Evolutionary conservation across 768 basidiomycete species (phyloP).

Genomic region (Tremella fuciformis): DNA sequence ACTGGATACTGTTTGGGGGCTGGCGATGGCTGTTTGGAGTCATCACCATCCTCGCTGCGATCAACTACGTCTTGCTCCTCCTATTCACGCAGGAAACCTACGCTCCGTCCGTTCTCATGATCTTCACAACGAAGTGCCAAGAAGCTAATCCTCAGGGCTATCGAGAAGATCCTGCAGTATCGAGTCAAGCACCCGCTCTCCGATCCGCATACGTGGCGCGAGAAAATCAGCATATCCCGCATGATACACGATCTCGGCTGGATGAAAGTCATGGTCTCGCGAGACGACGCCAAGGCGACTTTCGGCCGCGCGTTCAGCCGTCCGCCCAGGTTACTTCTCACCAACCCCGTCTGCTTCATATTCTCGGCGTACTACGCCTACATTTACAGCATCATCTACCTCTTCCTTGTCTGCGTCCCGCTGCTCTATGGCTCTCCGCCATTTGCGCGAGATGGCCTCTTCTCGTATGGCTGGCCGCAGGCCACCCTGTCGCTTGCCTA

Average conservation of each 20-base stretch:
- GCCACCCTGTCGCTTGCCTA: conserved; percentile 38
- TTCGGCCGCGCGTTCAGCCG: conserved; percentile 40
- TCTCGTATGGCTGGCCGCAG: conserved; percentile 38
- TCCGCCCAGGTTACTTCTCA: conserved; percentile 40
- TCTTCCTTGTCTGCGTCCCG: conserved; percentile 44
- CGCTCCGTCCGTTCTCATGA: conserved; percentile 37
- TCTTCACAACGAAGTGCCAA: background rate
- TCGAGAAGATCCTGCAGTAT: conserved; percentile 40
- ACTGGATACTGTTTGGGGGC: conserved; percentile 38
- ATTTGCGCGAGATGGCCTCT: conserved; percentile 27
- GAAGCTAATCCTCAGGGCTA: conserved; percentile 19
- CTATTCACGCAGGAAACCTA: conserved; percentile 41
- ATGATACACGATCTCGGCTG: conserved; percentile 32
- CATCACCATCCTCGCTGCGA: conserved; percentile 29
- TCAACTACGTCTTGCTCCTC: conserved; percentile 31
- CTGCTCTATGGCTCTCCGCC: conserved; percentile 39
- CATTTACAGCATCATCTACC: conserved; percentile 46
- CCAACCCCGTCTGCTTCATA: conserved; percentile 42
- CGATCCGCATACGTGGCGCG: conserved; percentile 5
- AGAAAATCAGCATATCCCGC: conserved; percentile 16
- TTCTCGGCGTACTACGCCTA: conserved; percentile 46
- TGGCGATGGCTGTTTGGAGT: conserved; percentile 46
- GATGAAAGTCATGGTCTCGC: conserved; percentile 44
- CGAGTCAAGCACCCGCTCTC: conserved; percentile 20
- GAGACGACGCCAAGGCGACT: conserved; percentile 26